Conservation (phyloP, 192 early-diverging fungal species). For the Allomyces macrogynus region DNA sequence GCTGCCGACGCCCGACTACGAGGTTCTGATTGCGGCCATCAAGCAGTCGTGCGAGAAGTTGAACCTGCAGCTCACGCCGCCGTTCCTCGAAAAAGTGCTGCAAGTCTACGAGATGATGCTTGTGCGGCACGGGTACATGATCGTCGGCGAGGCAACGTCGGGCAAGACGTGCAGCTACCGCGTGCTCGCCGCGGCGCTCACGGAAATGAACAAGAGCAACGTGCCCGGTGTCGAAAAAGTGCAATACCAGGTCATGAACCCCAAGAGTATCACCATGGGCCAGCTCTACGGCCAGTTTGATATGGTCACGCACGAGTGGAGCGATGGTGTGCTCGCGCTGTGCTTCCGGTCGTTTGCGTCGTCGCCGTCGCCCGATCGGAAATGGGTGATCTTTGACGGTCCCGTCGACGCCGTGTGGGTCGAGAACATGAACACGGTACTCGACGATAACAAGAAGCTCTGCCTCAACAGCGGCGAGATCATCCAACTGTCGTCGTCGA, state of each 20-base stretch:
- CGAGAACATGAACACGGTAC: constrained; percentile 90
- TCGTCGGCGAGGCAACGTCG: constrained; percentile 92
- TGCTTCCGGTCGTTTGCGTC: constrained; percentile 91
- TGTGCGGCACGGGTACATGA: constrained; percentile 97
- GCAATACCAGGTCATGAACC: constrained; percentile 83
- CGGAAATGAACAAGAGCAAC: constrained; percentile 45
- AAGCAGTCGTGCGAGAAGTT: constrained; percentile 51
- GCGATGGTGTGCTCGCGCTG: constrained; percentile 93
- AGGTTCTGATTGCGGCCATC: constrained; percentile 49
- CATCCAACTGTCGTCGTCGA: constrained; percentile 79
- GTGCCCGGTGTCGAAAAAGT: constrained; percentile 39
- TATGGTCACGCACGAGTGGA: constrained; percentile 96
- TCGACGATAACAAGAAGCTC: constrained; percentile 93
- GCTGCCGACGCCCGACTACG: constrained; percentile 56
- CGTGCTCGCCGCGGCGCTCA: constrained; percentile 71
- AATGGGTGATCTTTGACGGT: constrained; percentile 99
- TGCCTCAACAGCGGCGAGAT: constrained; percentile 97
- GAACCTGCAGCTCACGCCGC: constrained; percentile 46
- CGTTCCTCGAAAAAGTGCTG: constrained; percentile 90
- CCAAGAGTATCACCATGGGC: constrained; percentile 96
- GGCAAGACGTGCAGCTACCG: constrained; percentile 91
- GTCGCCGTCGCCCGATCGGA: constrained; percentile 74
- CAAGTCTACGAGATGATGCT: constrained; percentile 96
- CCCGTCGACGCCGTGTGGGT: constrained; percentile 99
- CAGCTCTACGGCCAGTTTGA: constrained; percentile 89